phyloP scores from a whole-genome alignment of 176 grass and related monocot species.

The Coix lacrymajobi region DNA sequence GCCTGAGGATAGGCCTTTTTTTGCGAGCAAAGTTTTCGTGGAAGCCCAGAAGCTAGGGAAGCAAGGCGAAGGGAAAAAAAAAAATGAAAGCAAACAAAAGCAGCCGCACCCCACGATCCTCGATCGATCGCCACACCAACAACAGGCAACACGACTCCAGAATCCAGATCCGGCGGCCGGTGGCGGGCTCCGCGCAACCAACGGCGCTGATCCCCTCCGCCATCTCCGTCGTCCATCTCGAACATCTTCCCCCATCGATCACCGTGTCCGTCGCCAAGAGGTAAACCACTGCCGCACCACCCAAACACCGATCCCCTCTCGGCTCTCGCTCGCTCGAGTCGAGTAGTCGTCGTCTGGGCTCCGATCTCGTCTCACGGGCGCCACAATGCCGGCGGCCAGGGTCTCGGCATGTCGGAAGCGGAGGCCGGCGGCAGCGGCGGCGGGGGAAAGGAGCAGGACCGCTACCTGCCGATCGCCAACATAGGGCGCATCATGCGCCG shows the following conservation, averaged over 20 bases:
- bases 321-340: not conserved
- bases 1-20: not conserved
- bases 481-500: slow-evolving; percentile 74
- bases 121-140: not conserved
- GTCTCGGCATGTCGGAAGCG: slow-evolving; percentile 48
- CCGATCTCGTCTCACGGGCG: not conserved
- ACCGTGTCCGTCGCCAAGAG: slow-evolving; percentile 3
- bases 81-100: no score
- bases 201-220: slow-evolving; percentile 53
- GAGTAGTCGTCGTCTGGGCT: not conserved
- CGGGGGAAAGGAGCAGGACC: slow-evolving; percentile 53
- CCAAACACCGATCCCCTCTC: not conserved
- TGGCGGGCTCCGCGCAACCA: slow-evolving; percentile 3
- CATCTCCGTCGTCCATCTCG: slow-evolving; percentile 38
- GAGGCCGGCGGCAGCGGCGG: slow-evolving; percentile 1
- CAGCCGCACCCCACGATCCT: not conserved
- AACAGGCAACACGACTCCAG: slow-evolving; percentile 9
- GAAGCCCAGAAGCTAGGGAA: not conserved
- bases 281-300: not conserved
- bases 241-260: not conserved
- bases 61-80: not conserved
- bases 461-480: slow-evolving; percentile 75
- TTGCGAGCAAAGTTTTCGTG: not conserved
- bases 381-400: not conserved
- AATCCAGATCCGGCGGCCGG: slow-evolving; percentile 56